Evolutionary conservation across 1,284 basidiomycete genomes (phyloP), one percentile per base, ranked within the genome.

Genomic region (Cystobasidiaceae sp.): DNA sequence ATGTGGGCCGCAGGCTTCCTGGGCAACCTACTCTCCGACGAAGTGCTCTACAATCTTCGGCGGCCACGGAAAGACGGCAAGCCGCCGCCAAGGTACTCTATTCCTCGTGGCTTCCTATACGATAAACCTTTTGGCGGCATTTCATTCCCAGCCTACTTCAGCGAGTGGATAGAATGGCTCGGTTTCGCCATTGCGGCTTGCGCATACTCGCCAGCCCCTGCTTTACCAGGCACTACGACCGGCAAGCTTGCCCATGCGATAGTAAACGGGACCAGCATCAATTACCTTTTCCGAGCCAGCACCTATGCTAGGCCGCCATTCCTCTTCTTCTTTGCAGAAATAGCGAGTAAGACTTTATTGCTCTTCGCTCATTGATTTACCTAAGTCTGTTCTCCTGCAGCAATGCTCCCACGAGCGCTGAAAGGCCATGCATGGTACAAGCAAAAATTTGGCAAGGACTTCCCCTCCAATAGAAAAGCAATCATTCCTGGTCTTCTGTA

Each of bases 111-210:
- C 9, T 68, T 72, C 7, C 57, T 74, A 7, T 74, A 70, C 54
- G 32, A 45, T 11, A 33, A 54, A 15, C 66, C 66, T 7, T 68
- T 65, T 21, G 66, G 66, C 19, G 68, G 68, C 48, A 39, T 73
- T 27, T 68, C 66, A 2, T 70, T 72, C 52, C 73, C 73, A 17
- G 52, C 66, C 11, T 74, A 74, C 58, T 59, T 65, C 3, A 65
- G 61, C 58, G 73, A 74, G 30, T 74, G 73, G 73, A 13, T 72
- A 54, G 73, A 74, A 37, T 74, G 73, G 73, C 28, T 49, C n/a
- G 73, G 73, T 37, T 63, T 65, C 49, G 66, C 64, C n/a, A 21
- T 67, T 15, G 66, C 62, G 11, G 62, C 62, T 3, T 44, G 48
- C 3, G 34, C 30, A 17, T 54, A 30, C 32, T 48, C 61, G 9